phyloP scores from a whole-genome alignment of 2,329 filamentous ascomycete species.

The Allantophomopsis lycopodina region DNA sequence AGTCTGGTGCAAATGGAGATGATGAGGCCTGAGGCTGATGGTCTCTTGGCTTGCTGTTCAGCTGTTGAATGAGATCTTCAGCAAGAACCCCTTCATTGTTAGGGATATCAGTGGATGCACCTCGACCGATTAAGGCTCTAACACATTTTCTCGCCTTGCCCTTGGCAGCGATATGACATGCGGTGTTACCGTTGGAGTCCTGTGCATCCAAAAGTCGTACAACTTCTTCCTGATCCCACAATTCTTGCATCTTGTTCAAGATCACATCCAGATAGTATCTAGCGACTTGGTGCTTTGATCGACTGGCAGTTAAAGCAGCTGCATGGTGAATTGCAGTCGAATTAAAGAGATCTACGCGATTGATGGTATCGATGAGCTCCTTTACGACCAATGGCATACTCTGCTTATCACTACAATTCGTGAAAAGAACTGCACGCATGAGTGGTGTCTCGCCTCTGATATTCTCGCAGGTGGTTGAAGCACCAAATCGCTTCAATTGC shows the following conservation, averaged over 20 bases:
- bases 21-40: slow-evolving; percentile 61
- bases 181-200: slow-evolving; percentile 82
- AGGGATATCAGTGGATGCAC: slow-evolving; percentile 68
- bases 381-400: slow-evolving; percentile 78
- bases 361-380: slow-evolving; percentile 71
- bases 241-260: slow-evolving; percentile 73
- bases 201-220: slow-evolving; percentile 69
- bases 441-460: slow-evolving; percentile 74
- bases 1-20: slow-evolving; percentile 52
- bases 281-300: slow-evolving; percentile 75
- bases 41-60: slow-evolving; percentile 51
- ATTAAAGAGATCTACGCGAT: slow-evolving; percentile 64
- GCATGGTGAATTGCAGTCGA: slow-evolving; percentile 92
- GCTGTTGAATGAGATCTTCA: slow-evolving; percentile 66
- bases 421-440: slow-evolving; percentile 90
- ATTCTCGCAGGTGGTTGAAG: slow-evolving; percentile 59
- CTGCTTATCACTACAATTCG: slow-evolving; percentile 90
- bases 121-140: slow-evolving; percentile 63
- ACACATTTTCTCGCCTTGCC: slow-evolving; percentile 84
- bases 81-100: slow-evolving; percentile 76
- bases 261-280: slow-evolving; percentile 90
- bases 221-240: slow-evolving; percentile 61
- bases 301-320: slow-evolving; percentile 71
- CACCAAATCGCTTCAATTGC: slow-evolving; percentile 70
- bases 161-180: slow-evolving; percentile 60